Evolutionary conservation across 169 alveolate genomes (phyloP), one percentile per base, ranked within the genome.

Genomic region (Eimeria tenella): DNA sequence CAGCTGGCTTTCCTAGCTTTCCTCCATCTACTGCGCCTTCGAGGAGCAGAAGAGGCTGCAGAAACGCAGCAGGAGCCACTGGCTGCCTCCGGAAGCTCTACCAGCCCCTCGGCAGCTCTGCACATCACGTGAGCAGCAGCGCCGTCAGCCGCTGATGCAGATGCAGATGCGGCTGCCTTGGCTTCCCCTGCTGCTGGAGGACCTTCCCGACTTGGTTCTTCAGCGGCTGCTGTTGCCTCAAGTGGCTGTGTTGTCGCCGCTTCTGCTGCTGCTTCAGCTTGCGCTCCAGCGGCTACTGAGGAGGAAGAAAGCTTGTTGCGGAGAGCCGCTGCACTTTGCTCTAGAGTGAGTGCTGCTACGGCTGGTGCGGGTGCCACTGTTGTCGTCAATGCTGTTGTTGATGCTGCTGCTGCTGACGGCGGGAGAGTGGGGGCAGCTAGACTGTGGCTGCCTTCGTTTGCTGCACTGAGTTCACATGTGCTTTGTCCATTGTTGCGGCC

Each of bases 401-500:
- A 13, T 73, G 52, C 75, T 83, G 79, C 90, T 56, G 90, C 75
- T 83, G 60, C 75, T 31, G 90, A 5, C 50, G 55, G 75, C 77
- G 58, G 90, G 23, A 83, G 50, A 60, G 55, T 55, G 17, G 90
- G 77, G 56, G 90, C 77, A 23, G 90, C 55, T 19, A 60, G 21
- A 42, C 90, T 60, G 1, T 75, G 90, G 60, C 90, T 74, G 42
- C 15, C 55, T 5, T 15, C 5, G 7, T 50, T 58, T 58, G 79
- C 9, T 31, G 90, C 42, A 55, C 6, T 23, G 79, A 60, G 31
- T 60, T 60, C 60, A 13, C 60, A 5, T n/a, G 42, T 58, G 49
- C 4, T 58, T 4, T 13, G 31, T 13, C 13, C 60, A 5, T 15
- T 58, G 53, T 50, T n/a, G 70, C 31, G 23, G 60, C 21, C 42